Evolutionary conservation across 164 flowering plant species (phyloP), one percentile per base, ranked within the genome.

Genomic region (Litsea cubeba): DNA sequence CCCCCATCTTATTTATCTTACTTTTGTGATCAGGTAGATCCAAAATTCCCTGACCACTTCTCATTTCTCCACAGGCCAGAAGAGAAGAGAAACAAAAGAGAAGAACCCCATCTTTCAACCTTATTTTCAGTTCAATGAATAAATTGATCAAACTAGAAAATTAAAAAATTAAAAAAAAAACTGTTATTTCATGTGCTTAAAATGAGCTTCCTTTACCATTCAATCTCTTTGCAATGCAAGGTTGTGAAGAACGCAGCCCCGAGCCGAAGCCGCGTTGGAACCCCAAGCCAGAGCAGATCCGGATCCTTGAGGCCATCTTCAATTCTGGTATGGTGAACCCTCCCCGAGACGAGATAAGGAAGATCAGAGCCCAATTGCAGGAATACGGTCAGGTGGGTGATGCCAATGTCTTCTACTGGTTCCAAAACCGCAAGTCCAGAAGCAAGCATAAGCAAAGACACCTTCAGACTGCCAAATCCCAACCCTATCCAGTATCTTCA

Each of bases 261-360:
- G 99, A 96, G 76, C 99, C 99, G 12, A 96, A 96, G 84, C 99
- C 99, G 0, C 79, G 99, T 40, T 96, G 99, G 99, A 96, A 96
- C 79, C 99, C 99, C 15, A 90, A 88, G 70, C 99, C 99, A 2
- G 98, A 96, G 74, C 99, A 96, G 76, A 96, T 96, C 50, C 83
- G 97, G 24, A 94, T 96, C 32, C 89, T 96, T 0, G 99, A 96
- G 78, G 87, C 97, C 5, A 94, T 96, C 35, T 96, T 96, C 89
- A 94, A 96, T 84, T 92, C 99, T 0, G 99, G 99, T 2, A 90
- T 94, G 95, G 99, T 96, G 75, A 96, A 96, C 49, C 99, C 99
- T 3, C 99, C 99, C 4, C 84, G 98, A 25, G 98, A 96, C 2
- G 99, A 96, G 79, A 96, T 96, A 68, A 76, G 93, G 71, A 94